Base-by-base conservation (phyloP, 441 rosid genomes). In the Syzygium malaccense region DNA sequence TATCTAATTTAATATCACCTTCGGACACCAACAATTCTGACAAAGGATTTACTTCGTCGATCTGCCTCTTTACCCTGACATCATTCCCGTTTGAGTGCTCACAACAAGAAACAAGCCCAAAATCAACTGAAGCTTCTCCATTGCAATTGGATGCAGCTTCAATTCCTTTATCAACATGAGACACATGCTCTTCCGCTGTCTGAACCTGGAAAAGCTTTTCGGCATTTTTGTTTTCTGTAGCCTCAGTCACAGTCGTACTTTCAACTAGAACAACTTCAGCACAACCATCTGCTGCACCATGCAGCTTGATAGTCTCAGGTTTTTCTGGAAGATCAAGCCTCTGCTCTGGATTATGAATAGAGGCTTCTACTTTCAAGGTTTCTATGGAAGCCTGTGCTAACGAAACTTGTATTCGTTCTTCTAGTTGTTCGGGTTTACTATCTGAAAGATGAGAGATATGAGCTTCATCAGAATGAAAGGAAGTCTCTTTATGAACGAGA, bases 261-360 rank as follows among this genome's bases (percentile, higher is more conserved):
- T 25, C 19, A 78, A 78, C 53, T 26, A 78, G 84, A 78, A 23
- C 6, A 14, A 78, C 84, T 78, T 78, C 53, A 78, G 84, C 53
- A 45, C 8, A 78, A 86, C 80, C 49, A 66, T 89, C 53, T 56
- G 78, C 53, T 33, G 14, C 37, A 85, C 86, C 88, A 88, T 57
- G 86, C 60, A 30, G 86, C 58, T 85, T 88, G 87, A 48, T 53
- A 15, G 78, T 51, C 58, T 85, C 91, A 48, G 55, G 89, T 58
- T 75, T 89, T 55, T 93, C 90, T 62, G 37, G 85, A 26, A 55
- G 51, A 64, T 80, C 88, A 86, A 75, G 41, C 56, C 87, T 87
- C 87, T 57, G 87, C 85, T 56, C 88, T 89, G 79, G 60, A 87
- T 56, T 57, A 55, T 83, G 48, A 71, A 66, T 37, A 80, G 88